Percentiles rank a stretch among this genome's conserved stretches.
phyloP scores from a whole-genome alignment of 495 filamentous ascomycete species.

The Trichoderma asperelloides region DNA sequence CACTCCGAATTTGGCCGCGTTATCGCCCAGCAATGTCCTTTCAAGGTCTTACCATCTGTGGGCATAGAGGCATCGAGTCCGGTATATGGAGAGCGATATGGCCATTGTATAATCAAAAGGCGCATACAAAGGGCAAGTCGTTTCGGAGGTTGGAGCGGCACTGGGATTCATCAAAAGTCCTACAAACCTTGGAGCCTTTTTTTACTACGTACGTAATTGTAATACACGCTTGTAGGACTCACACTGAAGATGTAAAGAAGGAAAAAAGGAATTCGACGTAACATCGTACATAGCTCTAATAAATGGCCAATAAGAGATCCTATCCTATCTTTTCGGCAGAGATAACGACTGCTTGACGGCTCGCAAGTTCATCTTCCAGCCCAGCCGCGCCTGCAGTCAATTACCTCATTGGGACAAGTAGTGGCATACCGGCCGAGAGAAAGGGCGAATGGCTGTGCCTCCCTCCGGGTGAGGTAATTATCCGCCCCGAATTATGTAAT shows the following conservation, averaged over 20 bases:
- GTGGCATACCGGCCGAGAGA: not conserved
- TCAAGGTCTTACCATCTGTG: not conserved
- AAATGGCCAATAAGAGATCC: no score
- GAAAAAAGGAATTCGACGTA: no score
- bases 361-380: no score
- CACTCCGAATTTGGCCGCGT: not conserved
- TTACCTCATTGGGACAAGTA: not conserved
- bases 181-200: not conserved
- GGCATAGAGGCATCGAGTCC: not conserved
- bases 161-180: not conserved
- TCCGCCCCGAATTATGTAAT: constrained; percentile 8
- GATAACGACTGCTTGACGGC: not conserved
- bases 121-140: not conserved
- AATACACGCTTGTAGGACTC: no score
- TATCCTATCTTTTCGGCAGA: not conserved
- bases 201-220: no score
- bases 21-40: not conserved
- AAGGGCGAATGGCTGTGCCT: not conserved
- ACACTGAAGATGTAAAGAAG: no score
- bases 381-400: not conserved
- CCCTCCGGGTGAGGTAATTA: constrained; percentile 7
- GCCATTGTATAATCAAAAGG: not conserved
- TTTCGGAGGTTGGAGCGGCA: not conserved
- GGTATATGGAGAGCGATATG: not conserved
- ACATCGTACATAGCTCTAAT: no score